These are phyloP conservation scores for Wickerhamomyces alni DNA, from an alignment of 805 yeast species.

Conservation along the genomic window DNA sequence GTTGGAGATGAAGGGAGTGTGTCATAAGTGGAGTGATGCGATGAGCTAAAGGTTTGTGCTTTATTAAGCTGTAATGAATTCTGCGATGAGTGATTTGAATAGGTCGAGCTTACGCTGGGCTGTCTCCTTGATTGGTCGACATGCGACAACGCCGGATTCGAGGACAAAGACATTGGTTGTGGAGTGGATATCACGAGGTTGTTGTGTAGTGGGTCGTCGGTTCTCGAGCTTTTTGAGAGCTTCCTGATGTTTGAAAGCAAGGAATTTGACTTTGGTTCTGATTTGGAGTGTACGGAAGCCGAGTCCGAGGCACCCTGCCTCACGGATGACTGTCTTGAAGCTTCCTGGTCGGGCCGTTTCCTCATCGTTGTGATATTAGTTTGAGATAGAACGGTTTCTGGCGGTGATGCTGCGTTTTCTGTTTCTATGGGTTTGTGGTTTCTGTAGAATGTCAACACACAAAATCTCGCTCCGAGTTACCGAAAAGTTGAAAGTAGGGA, in stretches of 20 bases:
- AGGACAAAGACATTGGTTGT: slow-evolving; percentile 12
- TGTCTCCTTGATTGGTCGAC: slow-evolving; percentile 14
- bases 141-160: background rate
- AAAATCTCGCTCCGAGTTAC: too few relatives aligned
- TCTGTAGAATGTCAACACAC: too few relatives aligned
- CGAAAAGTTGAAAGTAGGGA: too few relatives aligned
- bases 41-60: slow-evolving; percentile 20
- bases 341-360: slow-evolving; percentile 6
- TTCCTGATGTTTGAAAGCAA: slow-evolving; percentile 23
- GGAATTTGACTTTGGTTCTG: slow-evolving; percentile 14
- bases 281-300: slow-evolving; percentile 1
- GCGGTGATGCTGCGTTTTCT: too few relatives aligned
- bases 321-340: slow-evolving; percentile 6
- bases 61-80: slow-evolving; percentile 22
- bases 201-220: slow-evolving; percentile 7
- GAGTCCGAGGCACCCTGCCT: slow-evolving; percentile 9
- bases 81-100: slow-evolving; percentile 18
- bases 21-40: slow-evolving; percentile 15
- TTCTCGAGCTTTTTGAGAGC: slow-evolving; percentile 13
- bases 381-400: too few relatives aligned
- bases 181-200: slow-evolving; percentile 19
- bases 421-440: too few relatives aligned
- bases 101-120: slow-evolving; percentile 19
- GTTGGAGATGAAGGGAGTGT: slow-evolving; percentile 19
- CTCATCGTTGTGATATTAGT: slow-evolving; percentile 2